phyloP scores from a whole-genome alignment of 1,139 yeast genomes.

The Groenewaldozyma sp. region DNA sequence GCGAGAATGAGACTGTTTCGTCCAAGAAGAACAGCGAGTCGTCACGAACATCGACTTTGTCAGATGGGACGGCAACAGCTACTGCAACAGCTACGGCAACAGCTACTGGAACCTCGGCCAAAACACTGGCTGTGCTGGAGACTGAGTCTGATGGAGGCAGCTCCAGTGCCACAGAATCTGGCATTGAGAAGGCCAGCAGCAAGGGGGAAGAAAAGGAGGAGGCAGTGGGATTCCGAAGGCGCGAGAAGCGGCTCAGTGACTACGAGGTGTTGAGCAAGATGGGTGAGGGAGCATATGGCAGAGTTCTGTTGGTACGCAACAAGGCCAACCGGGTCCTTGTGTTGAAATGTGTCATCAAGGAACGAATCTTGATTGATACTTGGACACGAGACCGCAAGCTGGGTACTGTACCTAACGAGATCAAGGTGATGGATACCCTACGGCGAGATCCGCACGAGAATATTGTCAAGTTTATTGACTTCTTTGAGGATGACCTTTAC shows the following conservation, averaged over 20 bases:
- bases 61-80: too few species aligned
- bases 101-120: too few species aligned
- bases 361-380: slow-evolving; percentile 86
- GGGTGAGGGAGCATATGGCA: slow-evolving; percentile 97
- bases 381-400: slow-evolving; percentile 90
- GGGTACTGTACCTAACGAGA: slow-evolving; percentile 93
- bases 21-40: not conserved
- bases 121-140: too few species aligned
- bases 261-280: slow-evolving; percentile 62
- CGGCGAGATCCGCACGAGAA: slow-evolving; percentile 70
- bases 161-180: too few species aligned
- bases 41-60: not conserved
- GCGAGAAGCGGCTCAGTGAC: slow-evolving; percentile 56
- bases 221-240: slow-evolving; percentile 26
- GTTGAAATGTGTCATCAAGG: slow-evolving; percentile 83
- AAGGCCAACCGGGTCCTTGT: slow-evolving; percentile 49
- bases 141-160: too few species aligned
- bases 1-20: not conserved
- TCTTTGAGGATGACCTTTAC: slow-evolving; percentile 82
- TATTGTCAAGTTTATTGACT: slow-evolving; percentile 74
- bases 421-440: slow-evolving; percentile 78
- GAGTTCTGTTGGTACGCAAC: slow-evolving; percentile 73
- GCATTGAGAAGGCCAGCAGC: not conserved
- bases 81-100: too few species aligned
- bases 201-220: not conserved